Conservation (phyloP, 2,329 filamentous ascomycete genomes). For the Dactylellina haptotyla region DNA sequence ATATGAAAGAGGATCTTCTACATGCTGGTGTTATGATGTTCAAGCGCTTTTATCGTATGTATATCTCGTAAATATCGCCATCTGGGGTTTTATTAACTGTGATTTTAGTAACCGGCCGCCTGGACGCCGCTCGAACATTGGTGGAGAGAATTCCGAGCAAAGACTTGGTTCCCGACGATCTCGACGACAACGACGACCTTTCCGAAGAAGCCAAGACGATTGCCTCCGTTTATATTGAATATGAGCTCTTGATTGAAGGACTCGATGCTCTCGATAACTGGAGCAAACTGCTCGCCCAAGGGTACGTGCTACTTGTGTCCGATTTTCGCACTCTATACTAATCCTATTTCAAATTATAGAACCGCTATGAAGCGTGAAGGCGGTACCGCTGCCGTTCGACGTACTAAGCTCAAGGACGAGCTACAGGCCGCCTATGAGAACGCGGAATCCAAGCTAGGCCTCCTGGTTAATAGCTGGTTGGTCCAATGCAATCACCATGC, state of each 20-base stretch:
- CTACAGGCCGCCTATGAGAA: constrained; percentile 52
- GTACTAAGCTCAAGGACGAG: constrained; percentile 51
- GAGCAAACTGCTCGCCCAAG: constrained; percentile 46
- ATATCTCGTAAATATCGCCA: too few species aligned
- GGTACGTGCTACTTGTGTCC: constrained; percentile 9
- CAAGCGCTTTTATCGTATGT: constrained; percentile 83
- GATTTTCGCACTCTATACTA: neutral
- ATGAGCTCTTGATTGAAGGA: constrained; percentile 57
- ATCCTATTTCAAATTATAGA: constrained; percentile 14
- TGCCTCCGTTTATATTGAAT: constrained; percentile 56
- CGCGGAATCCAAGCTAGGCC: constrained; percentile 47
- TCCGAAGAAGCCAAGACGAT: constrained; percentile 43
- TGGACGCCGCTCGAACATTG: constrained; percentile 69
- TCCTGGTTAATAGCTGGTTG: constrained; percentile 56
- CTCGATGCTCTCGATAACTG: constrained; percentile 57
- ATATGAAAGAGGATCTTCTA: constrained; percentile 77
- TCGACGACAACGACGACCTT: constrained; percentile 57
- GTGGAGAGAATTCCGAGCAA: constrained; percentile 67
- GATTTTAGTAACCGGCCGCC: constrained; percentile 58
- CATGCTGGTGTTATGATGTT: constrained; percentile 76
- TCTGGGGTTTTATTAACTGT: constrained; percentile 54
- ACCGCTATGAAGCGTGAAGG: constrained; percentile 47
- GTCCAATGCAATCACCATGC: constrained; percentile 61
- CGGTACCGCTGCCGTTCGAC: constrained; percentile 21
- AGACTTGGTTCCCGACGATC: constrained; percentile 63